Conservation (phyloP, 805 yeast species). For the Myxozyma melibiosi region DNA sequence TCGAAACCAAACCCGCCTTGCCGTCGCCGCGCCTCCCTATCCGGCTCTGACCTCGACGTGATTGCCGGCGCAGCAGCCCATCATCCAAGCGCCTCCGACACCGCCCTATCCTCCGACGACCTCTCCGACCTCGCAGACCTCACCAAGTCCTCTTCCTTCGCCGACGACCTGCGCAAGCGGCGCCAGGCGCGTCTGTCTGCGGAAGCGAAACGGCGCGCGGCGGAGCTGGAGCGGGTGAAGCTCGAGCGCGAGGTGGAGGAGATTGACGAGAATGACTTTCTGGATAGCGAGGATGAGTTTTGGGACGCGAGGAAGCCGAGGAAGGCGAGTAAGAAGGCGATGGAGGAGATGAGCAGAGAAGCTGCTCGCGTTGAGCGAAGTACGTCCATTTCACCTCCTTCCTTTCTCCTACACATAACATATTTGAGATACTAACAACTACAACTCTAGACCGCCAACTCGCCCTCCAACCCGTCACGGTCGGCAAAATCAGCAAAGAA, state of each 20-base stretch:
- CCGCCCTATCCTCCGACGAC: background rate
- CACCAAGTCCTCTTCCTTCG: background rate
- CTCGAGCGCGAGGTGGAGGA: slow-evolving; percentile 11
- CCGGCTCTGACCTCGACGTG: background rate
- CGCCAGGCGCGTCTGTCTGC: slow-evolving; percentile 8
- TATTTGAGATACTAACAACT: background rate
- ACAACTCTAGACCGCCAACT: slow-evolving; percentile 20
- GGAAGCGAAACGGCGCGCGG: background rate
- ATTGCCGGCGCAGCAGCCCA: background rate
- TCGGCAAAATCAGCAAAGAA: slow-evolving; percentile 13
- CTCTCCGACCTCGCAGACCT: background rate
- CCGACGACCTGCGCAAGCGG: slow-evolving; percentile 5
- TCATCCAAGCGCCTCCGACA: background rate
- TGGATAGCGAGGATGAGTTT: background rate
- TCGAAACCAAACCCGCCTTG: background rate
- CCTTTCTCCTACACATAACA: too few species aligned
- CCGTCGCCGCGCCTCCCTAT: background rate
- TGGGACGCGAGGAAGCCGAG: background rate
- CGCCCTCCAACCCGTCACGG: slow-evolving; percentile 19
- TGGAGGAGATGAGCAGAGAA: slow-evolving; percentile 29
- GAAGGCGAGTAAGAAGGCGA: slow-evolving; percentile 31
- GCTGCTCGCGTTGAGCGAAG: slow-evolving; percentile 30
- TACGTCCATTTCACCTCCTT: slow-evolving; percentile 4
- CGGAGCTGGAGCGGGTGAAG: slow-evolving; percentile 1
- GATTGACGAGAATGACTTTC: background rate